Evolutionary conservation across 2,329 filamentous ascomycete genomes (phyloP).

Genomic region (Stagonosporopsis vannaccii): DNA sequence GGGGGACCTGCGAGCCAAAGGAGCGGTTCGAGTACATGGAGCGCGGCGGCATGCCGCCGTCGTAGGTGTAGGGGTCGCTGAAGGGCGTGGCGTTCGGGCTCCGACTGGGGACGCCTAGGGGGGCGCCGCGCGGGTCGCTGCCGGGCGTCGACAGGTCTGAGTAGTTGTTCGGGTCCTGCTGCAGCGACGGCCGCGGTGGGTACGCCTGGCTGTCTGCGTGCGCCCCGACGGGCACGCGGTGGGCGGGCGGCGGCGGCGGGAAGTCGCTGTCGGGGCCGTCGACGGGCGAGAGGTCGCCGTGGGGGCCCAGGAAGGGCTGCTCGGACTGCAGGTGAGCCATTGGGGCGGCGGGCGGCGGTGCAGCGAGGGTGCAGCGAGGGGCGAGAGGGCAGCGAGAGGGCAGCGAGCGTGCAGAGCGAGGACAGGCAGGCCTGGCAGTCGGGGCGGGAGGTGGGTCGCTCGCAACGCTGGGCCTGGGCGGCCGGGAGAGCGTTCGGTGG

Average conservation of each 20-base stretch:
- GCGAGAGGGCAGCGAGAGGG: background rate
- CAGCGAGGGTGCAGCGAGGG: background rate
- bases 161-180: constrained; percentile 40
- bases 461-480: background rate
- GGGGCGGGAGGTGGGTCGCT: background rate
- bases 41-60: constrained; percentile 19
- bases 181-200: constrained; percentile 30
- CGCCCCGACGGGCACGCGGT: constrained; percentile 40
- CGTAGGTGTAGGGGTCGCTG: constrained; percentile 27
- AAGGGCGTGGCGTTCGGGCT: constrained; percentile 35
- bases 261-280: constrained; percentile 31
- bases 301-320: constrained; percentile 32
- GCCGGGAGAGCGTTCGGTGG: no score
- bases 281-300: constrained; percentile 29
- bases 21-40: constrained; percentile 35
- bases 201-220: constrained; percentile 32
- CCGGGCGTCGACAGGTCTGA: constrained; percentile 44
- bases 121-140: constrained; percentile 63
- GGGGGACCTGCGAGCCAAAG: constrained; percentile 31
- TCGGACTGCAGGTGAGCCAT: constrained; percentile 13
- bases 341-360: background rate
- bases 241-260: constrained; percentile 46
- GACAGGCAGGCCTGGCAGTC: background rate
- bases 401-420: background rate
- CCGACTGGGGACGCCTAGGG: constrained; percentile 45